Base-by-base conservation (phyloP, 371 early-diverging fungal species). In the Massospora cicadina region DNA sequence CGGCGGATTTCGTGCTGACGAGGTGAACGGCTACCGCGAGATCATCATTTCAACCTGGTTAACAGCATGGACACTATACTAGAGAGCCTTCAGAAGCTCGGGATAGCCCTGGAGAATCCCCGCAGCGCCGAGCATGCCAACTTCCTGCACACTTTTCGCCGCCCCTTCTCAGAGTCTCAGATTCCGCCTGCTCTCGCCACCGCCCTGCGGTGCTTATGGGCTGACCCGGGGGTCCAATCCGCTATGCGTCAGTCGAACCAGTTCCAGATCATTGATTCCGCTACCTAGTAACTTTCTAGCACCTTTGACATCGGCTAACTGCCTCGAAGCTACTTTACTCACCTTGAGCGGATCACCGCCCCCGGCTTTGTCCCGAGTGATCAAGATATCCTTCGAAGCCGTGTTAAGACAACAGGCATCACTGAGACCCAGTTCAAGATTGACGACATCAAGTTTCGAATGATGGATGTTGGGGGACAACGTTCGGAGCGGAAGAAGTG, bases 381-480 rank as follows among this genome's bases (percentile, higher is more conserved):
- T 69, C 91, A 91, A 71, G 91, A 90, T 70, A 80, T 90, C 59
- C 68, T 90, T 60, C 76, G 89, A 56, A 85, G 86, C 55, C 77
- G 91, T 26, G 85, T 88, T 64, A 90, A 89, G 71, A 82, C 91
- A 0, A 88, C 93, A 0, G 91, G 91, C 3, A 89, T 90, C 54
- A 84, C 82, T 56, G 95, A 95, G 73, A 90, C 89, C 0, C 79
- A 81, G 0, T 95, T 95, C 79, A 70, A 82, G 26, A 80, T 93
- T 54, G 85, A 84, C 23, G 75, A 84, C 32, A 69, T 90, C 53
- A 88, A 87, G 0, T 89, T 86, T 68, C 60, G 80, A 43, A 89
- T 94, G 91, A 83, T 91, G 74, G 95, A 94, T 74, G 95, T 94
- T 27, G 94, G 94, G 33, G 94, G 94, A 21, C 94, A 94, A 76